Evolutionary conservation across 1,284 basidiomycete species (phyloP).

Genomic region (Ganoderma meredithae): DNA sequence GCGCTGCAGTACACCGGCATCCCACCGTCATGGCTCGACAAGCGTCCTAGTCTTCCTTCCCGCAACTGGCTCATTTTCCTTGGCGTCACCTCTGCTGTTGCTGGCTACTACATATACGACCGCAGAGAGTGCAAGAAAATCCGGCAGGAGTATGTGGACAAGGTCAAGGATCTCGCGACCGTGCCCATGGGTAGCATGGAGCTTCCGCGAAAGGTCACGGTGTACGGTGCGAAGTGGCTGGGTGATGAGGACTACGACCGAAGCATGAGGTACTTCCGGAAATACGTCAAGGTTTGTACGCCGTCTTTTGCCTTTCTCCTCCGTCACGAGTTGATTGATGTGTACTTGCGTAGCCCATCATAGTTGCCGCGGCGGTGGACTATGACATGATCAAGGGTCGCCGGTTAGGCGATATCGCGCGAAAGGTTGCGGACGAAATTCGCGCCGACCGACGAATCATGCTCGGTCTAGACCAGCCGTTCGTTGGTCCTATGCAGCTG

Average conservation of each 20-base stretch:
- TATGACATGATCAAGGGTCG: slow-evolving; percentile 87
- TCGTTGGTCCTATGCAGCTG: slow-evolving; percentile 52
- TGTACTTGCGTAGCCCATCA: slow-evolving; percentile 72
- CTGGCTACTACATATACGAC: slow-evolving; percentile 87
- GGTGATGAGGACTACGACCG: slow-evolving; percentile 94
- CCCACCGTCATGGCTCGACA: slow-evolving; percentile 75
- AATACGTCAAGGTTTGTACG: slow-evolving; percentile 89
- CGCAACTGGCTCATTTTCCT: slow-evolving; percentile 96
- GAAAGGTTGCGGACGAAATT: slow-evolving; percentile 77
- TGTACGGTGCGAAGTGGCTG: slow-evolving; percentile 91
- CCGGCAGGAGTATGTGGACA: slow-evolving; percentile 80
- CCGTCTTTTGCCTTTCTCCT: slow-evolving; percentile 23
- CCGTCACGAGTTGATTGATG: slow-evolving; percentile 17
- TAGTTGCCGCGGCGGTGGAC: slow-evolving; percentile 94
- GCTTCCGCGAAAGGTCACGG: slow-evolving; percentile 82
- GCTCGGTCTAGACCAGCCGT: slow-evolving; percentile 65
- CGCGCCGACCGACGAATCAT: slow-evolving; percentile 69
- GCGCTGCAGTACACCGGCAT: slow-evolving; percentile 56
- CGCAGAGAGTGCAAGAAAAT: slow-evolving; percentile 81
- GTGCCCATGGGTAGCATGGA: slow-evolving; percentile 73
- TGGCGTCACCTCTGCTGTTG: slow-evolving; percentile 72
- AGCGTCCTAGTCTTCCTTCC: slow-evolving; percentile 83
- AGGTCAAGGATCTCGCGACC: slow-evolving; percentile 80
- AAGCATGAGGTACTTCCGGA: slow-evolving; percentile 88
- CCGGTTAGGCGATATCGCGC: slow-evolving; percentile 84